These are phyloP conservation scores for Sedum album DNA, from an alignment of 164 flowering plant genomes.

Conservation along the genomic window DNA sequence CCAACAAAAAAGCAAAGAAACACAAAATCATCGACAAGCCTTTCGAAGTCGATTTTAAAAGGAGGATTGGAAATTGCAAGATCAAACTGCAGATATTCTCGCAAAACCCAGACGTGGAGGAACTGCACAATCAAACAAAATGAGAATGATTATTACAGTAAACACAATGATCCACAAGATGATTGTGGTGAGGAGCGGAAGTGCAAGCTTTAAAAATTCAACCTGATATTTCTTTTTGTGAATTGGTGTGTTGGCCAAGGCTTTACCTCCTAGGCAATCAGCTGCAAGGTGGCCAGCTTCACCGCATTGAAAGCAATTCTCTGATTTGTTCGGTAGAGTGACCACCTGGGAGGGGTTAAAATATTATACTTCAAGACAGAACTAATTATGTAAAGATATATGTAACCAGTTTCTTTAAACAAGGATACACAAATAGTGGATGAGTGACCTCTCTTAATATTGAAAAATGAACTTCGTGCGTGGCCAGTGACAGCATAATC, in stretches of 20 bases:
- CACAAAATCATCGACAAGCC: conserved; percentile 55
- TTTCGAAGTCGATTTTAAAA: conserved; percentile 30
- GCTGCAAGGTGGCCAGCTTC: conserved; percentile 95
- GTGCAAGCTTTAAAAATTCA: not conserved
- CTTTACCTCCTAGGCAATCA: conserved; percentile 57
- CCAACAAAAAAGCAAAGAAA: conserved; percentile 56
- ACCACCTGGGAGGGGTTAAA: conserved; percentile 43
- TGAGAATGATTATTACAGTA: not conserved
- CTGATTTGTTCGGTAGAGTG: conserved; percentile 76
- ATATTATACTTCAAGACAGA: not conserved
- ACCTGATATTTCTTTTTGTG: conserved; percentile 99
- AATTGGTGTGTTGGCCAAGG: conserved; percentile 55
- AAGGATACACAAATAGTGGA: not conserved
- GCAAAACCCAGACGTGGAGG: conserved; percentile 41
- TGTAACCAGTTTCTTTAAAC: not conserved
- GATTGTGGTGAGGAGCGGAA: not conserved
- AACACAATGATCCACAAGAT: not conserved
- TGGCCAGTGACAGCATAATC: conserved; percentile 59
- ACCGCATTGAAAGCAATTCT: conserved; percentile 82
- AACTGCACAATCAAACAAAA: conserved; percentile 30
- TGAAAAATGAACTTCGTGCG: conserved; percentile 60
- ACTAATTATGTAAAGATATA: not conserved
- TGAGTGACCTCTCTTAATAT: conserved; percentile 51
- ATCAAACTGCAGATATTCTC: conserved; percentile 38
- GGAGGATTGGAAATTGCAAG: conserved; percentile 26